A percentile compares a stretch with the other conserved stretches of the same genome.
phyloP scores from a whole-genome alignment of 2,329 filamentous ascomycete species.

The Nectriaceae sp. region DNA sequence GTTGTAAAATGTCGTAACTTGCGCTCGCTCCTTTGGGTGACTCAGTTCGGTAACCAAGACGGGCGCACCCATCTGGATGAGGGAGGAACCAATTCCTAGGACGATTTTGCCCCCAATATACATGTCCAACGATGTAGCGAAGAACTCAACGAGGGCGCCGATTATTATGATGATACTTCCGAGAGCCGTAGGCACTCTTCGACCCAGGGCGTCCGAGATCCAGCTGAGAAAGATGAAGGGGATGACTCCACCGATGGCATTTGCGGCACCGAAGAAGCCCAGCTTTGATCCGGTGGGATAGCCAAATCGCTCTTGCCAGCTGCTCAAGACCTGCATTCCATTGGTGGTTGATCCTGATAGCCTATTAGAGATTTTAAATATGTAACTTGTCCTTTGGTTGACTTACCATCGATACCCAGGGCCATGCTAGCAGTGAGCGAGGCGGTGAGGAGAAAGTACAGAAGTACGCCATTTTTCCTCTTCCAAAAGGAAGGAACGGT shows the following conservation, averaged over 20 bases:
- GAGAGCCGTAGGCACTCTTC: constrained; percentile 35
- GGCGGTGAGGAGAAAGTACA: constrained; percentile 46
- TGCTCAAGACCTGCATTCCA: constrained; percentile 39
- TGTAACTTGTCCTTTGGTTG: not conserved
- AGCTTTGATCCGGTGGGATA: constrained; percentile 39
- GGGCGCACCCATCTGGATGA: constrained; percentile 44
- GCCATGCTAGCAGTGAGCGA: constrained; percentile 44
- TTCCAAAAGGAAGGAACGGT: constrained; percentile 36
- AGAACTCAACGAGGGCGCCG: constrained; percentile 38
- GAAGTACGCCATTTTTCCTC: constrained; percentile 42
- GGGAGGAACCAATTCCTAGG: constrained; percentile 37
- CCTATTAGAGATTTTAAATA: too few relatives aligned
- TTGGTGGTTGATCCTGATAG: too few relatives aligned
- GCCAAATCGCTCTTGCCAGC: constrained; percentile 40
- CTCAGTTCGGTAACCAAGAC: constrained; percentile 45
- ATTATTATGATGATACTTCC: constrained; percentile 42
- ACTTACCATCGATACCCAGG: constrained; percentile 41
- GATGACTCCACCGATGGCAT: constrained; percentile 41
- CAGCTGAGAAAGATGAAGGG: constrained; percentile 38
- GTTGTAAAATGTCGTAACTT: constrained; percentile 24
- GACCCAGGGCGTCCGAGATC: constrained; percentile 38
- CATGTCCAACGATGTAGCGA: constrained; percentile 36
- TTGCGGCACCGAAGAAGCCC: constrained; percentile 42
- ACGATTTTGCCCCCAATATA: constrained; percentile 42
- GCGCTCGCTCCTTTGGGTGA: constrained; percentile 37